Base-by-base conservation (phyloP, 306 rosid genomes). In the Pueraria montana region DNA sequence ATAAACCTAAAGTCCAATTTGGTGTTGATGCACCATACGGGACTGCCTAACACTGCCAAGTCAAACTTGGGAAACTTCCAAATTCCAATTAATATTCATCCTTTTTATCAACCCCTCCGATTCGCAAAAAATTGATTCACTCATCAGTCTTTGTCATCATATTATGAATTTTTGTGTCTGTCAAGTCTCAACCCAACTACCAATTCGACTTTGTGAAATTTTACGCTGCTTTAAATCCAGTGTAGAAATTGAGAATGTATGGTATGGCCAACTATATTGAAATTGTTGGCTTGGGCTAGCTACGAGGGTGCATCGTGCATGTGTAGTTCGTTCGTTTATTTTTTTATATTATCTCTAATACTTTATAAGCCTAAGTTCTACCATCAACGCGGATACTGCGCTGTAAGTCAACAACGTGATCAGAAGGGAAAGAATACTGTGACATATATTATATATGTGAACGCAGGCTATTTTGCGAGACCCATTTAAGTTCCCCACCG, bases 1-100 rank as follows among this genome's bases (percentile, higher is more conserved):
- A 32, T 26, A 34, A 14, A 16, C 34, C 52, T 59, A 72, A 80
- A 52, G 83, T 88, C 85, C 83, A 86, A 78, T 84, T 84, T 86
- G 85, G 87, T 84, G 83, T 23, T 74, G 79, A 76, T 66, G 62
- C 84, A 72, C 87, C 85, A 32, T 16, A 87, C 91, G 80, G 64
- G 82, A 81, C 71, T 52, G 78, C 86, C 71, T 23, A 36, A 84
- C 46, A 26, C 50, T 84, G 73, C 83, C 79, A 86, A 84, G 87
- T 87, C 87, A 78, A 87, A 80, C 52, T 80, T 68, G 4, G 85
- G 82, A 53, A 49, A 76, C 52, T 76, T 65, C 72, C 77, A 61
- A 69, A 6, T 8, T 85, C 30, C 72, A 6, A n/a, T n/a, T n/a
- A n/a, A 11, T 23, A 9, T 56, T 20, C 52, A 26, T 38, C 55